phyloP scores from a whole-genome alignment of 768 basidiomycete genomes.

The Collybia sordida region DNA sequence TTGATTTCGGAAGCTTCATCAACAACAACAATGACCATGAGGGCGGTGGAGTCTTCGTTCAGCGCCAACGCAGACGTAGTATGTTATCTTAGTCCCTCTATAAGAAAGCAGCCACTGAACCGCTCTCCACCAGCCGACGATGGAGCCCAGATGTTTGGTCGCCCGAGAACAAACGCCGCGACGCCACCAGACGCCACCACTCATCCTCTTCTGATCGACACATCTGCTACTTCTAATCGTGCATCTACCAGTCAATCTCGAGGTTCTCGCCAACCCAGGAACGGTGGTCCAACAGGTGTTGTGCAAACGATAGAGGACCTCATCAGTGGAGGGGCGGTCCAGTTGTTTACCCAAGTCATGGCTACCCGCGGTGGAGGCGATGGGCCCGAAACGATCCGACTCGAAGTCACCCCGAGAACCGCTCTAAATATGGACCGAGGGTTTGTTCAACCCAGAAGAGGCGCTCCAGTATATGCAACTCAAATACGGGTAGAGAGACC shows the following conservation, averaged over 20 bases:
- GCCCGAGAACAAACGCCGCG: slow-evolving; percentile 48
- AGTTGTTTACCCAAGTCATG: slow-evolving; percentile 83
- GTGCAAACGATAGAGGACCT: slow-evolving; percentile 79
- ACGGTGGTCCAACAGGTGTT: slow-evolving; percentile 54
- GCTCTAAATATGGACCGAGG: slow-evolving; percentile 61
- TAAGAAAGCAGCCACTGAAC: slow-evolving; percentile 8
- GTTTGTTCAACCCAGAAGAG: slow-evolving; percentile 47
- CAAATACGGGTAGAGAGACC: slow-evolving; percentile 66
- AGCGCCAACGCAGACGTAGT: slow-evolving; percentile 58
- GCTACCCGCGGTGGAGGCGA: slow-evolving; percentile 54
- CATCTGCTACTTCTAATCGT: slow-evolving; percentile 44
- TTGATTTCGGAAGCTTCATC: slow-evolving; percentile 55
- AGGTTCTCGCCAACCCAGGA: slow-evolving; percentile 52
- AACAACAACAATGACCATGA: slow-evolving; percentile 43
- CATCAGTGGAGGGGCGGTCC: slow-evolving; percentile 77
- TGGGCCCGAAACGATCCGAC: slow-evolving; percentile 66
- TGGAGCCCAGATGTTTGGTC: slow-evolving; percentile 62
- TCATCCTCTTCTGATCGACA: slow-evolving; percentile 81
- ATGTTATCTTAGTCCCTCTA: slow-evolving; percentile 16
- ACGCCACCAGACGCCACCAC: slow-evolving; percentile 69
- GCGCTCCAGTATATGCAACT: slow-evolving; percentile 47
- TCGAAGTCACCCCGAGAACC: slow-evolving; percentile 71
- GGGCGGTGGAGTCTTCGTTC: slow-evolving; percentile 46
- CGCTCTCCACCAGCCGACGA: slow-evolving; percentile 42
- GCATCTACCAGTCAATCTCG: slow-evolving; percentile 44